These are phyloP conservation scores for Amylostereum areolatum DNA, from an alignment of 1,284 basidiomycete genomes.

Conservation along the genomic window DNA sequence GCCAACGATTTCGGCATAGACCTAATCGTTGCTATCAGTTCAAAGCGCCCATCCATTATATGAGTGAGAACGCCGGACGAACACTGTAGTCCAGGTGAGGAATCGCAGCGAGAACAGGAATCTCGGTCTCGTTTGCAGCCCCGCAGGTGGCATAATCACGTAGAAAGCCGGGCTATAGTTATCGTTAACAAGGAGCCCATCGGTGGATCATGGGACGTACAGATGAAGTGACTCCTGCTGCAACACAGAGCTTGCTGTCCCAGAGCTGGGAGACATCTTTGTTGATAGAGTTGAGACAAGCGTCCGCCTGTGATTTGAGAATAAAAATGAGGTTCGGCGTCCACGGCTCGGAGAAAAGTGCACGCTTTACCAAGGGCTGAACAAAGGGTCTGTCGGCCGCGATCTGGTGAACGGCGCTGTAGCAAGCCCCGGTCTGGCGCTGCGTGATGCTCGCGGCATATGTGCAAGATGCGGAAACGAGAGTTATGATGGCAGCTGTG, in stretches of 20 bases:
- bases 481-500: too few species aligned
- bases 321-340: not conserved
- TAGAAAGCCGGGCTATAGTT: not conserved
- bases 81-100: not conserved
- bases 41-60: not conserved
- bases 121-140: not conserved
- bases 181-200: not conserved
- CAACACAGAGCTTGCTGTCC: not conserved
- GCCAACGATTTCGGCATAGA: constrained; percentile 15
- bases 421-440: not conserved
- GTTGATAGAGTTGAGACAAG: not conserved
- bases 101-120: not conserved
- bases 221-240: not conserved
- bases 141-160: not conserved
- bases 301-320: not conserved
- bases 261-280: not conserved
- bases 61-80: not conserved
- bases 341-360: not conserved
- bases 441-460: not conserved
- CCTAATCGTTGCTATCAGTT: not conserved
- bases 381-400: not conserved
- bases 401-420: not conserved
- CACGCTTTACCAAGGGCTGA: not conserved
- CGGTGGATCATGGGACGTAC: not conserved
- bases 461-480: too few species aligned